phyloP scores from a whole-genome alignment of 169 alveolate species.

The Cryptosporidium ubiquitum region DNA sequence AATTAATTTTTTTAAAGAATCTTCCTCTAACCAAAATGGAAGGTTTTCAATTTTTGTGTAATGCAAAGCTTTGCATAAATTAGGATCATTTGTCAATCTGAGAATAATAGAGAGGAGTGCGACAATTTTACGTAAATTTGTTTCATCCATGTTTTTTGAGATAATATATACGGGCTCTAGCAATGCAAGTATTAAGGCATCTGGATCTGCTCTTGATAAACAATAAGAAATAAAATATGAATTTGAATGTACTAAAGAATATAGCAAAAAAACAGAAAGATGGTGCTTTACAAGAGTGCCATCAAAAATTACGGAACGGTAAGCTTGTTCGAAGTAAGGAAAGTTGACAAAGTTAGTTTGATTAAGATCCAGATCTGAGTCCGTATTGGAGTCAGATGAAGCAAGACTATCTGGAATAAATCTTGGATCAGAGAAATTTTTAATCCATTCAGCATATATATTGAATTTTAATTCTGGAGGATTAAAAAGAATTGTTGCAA shows the following conservation, averaged over 20 bases:
- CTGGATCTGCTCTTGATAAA: conserved; percentile 45
- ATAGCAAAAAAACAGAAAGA: neutral
- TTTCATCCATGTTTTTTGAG: neutral
- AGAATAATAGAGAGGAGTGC: conserved; percentile 29
- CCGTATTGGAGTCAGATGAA: neutral
- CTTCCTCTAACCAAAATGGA: conserved; percentile 43
- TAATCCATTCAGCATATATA: conserved; percentile 36
- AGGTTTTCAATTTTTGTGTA: conserved; percentile 22
- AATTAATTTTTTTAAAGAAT: conserved; percentile 18
- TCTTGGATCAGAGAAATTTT: conserved; percentile 40
- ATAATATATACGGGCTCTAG: conserved; percentile 28
- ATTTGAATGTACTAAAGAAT: conserved; percentile 50
- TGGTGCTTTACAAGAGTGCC: neutral
- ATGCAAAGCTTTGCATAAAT: conserved; percentile 22
- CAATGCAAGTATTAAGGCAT: conserved; percentile 10
- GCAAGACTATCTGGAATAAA: conserved; percentile 22
- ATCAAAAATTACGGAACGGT: conserved; percentile 17
- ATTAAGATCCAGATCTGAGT: neutral
- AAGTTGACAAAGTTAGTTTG: neutral
- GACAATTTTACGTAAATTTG: neutral
- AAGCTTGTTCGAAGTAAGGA: conserved; percentile 44
- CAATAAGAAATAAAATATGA: conserved; percentile 39
- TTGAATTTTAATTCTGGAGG: conserved; percentile 21
- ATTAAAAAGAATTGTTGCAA: conserved; percentile 11
- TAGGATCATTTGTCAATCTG: conserved; percentile 25